These are phyloP conservation scores for Straminergon stramineum DNA, from an alignment of 225 moss, liverwort and hornwort species.

Conservation along the genomic window DNA sequence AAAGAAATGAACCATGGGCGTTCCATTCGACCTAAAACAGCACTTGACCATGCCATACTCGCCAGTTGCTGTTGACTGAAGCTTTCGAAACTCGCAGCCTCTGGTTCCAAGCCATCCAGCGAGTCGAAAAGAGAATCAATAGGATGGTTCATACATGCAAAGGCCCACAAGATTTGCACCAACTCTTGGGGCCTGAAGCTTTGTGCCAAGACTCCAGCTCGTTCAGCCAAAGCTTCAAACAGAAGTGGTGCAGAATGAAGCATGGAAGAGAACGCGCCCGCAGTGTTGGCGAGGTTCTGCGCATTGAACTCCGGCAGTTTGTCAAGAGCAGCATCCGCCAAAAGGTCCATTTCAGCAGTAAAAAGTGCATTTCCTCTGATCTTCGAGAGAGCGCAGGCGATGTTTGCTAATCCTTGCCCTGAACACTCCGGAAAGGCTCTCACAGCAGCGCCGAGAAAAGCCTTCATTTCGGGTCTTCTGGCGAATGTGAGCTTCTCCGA, in stretches of 20 bases:
- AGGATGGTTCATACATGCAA: conserved; percentile 63
- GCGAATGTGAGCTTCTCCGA: conserved; percentile 68
- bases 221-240: conserved; percentile 40
- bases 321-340: conserved; percentile 38
- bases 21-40: conserved; percentile 46
- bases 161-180: conserved; percentile 89
- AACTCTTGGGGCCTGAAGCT: conserved; percentile 66
- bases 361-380: conserved; percentile 71
- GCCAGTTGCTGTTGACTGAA: conserved; percentile 69
- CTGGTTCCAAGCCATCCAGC: conserved; percentile 28
- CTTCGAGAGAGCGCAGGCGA: conserved; percentile 86
- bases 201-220: conserved; percentile 25
- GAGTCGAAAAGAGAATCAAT: conserved; percentile 45
- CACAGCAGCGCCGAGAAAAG: conserved; percentile 40
- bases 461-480: conserved; percentile 50
- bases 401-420: conserved; percentile 75
- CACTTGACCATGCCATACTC: conserved; percentile 81
- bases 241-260: conserved; percentile 46
- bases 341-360: conserved; percentile 56
- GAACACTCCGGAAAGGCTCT: conserved; percentile 53
- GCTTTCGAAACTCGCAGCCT: background rate
- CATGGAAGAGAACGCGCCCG: conserved; percentile 84
- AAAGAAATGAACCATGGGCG: conserved; percentile 59
- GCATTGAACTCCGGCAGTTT: conserved; percentile 50
- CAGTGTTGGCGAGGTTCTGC: conserved; percentile 82